phyloP scores from a whole-genome alignment of 495 filamentous ascomycete genomes.

The Recurvomyces mirabilis region DNA sequence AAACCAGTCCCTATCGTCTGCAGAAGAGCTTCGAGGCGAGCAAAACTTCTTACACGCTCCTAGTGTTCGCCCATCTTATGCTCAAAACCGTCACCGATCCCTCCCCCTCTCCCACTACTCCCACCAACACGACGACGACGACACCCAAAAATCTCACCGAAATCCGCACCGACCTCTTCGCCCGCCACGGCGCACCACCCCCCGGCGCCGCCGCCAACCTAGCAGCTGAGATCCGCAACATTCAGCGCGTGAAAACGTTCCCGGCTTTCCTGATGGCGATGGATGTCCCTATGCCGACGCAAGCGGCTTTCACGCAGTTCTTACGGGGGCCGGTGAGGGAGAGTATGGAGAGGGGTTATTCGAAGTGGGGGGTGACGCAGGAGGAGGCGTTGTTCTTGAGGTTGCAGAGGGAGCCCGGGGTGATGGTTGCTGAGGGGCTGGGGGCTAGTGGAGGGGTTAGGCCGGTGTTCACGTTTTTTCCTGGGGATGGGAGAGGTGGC shows the following conservation, averaged over 20 bases:
- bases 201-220: constrained; percentile 32
- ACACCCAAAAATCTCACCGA: constrained; percentile 24
- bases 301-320: constrained; percentile 28
- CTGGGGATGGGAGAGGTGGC: neutral
- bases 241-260: constrained; percentile 36
- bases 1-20: constrained; percentile 37
- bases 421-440: constrained; percentile 16
- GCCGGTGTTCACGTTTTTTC: neutral
- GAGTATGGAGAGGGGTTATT: constrained; percentile 37
- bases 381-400: constrained; percentile 23
- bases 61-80: constrained; percentile 43
- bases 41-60: constrained; percentile 39
- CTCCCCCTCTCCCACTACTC: constrained; percentile 1
- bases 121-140: neutral
- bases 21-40: constrained; percentile 37
- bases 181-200: constrained; percentile 38
- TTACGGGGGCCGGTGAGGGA: constrained; percentile 31
- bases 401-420: constrained; percentile 21
- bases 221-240: constrained; percentile 33
- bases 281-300: constrained; percentile 29
- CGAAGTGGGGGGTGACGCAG: constrained; percentile 25
- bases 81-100: constrained; percentile 33
- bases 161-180: constrained; percentile 38
- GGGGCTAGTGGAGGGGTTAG: neutral
- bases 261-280: constrained; percentile 35